A percentile compares a stretch with the other conserved stretches of the same genome.
Evolutionary conservation across 495 filamentous ascomycete species (phyloP).

Genomic region (Aspergillus nidulans): DNA sequence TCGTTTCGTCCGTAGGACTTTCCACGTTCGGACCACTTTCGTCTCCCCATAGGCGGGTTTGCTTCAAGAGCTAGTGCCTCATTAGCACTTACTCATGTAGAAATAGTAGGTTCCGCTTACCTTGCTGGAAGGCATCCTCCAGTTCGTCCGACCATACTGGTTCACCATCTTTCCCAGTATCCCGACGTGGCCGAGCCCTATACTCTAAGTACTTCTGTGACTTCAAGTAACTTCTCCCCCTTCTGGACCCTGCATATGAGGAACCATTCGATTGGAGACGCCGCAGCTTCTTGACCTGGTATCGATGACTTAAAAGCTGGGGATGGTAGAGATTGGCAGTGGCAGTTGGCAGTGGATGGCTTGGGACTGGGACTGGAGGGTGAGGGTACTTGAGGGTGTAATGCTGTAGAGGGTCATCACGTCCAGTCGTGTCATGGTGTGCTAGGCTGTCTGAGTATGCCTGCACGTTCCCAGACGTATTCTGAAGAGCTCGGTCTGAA

Average conservation of each 20-base stretch:
- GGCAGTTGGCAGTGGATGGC: constrained; percentile 29
- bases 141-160: constrained; percentile 76
- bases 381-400: constrained; percentile 40
- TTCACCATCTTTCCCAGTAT: constrained; percentile 49
- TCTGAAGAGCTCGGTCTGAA: constrained; percentile 43
- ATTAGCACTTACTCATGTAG: neutral
- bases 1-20: constrained; percentile 85
- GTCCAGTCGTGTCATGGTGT: constrained; percentile 28
- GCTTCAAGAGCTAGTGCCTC: constrained; percentile 63
- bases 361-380: constrained; percentile 21
- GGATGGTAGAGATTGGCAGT: constrained; percentile 25
- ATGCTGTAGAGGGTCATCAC: constrained; percentile 39
- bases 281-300: constrained; percentile 37
- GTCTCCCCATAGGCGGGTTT: constrained; percentile 76
- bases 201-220: constrained; percentile 56
- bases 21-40: constrained; percentile 67
- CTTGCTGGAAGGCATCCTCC: constrained; percentile 85
- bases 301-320: constrained; percentile 30
- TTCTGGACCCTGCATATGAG: constrained; percentile 26
- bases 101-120: constrained; percentile 46
- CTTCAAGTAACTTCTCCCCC: constrained; percentile 40
- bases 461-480: constrained; percentile 48
- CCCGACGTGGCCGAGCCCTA: constrained; percentile 61
- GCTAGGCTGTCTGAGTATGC: constrained; percentile 37
- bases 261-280: constrained; percentile 37